Percentiles rank a stretch among this genome's conserved stretches.
Conservation (phyloP, 179 eudicot genomes). For the Amaranthus tricolor region DNA sequence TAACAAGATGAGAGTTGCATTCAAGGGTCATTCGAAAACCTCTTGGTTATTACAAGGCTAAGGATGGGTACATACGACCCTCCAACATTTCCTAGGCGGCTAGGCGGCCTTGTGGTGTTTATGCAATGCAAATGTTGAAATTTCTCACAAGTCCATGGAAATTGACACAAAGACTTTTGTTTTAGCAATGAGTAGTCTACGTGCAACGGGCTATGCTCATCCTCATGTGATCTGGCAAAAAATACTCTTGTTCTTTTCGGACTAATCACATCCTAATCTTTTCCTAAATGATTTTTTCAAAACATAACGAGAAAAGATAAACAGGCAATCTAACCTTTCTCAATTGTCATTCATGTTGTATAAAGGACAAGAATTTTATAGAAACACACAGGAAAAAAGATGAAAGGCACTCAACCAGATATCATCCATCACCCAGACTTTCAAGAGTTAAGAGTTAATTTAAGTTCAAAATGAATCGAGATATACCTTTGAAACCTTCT, state of each 20-base stretch:
- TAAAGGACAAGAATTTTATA: neutral
- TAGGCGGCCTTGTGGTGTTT: too few relatives aligned
- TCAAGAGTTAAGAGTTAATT: neutral
- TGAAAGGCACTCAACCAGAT: neutral
- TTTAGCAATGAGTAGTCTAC: neutral
- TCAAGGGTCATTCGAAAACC: too few relatives aligned
- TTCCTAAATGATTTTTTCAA: neutral
- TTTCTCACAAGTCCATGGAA: neutral
- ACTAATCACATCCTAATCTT: neutral
- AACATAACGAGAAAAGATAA: neutral
- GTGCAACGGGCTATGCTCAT: neutral
- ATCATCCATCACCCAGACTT: neutral
- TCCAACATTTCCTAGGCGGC: too few relatives aligned
- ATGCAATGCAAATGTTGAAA: too few relatives aligned
- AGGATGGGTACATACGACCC: too few relatives aligned
- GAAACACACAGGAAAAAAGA: neutral
- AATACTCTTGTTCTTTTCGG: neutral
- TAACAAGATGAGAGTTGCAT: too few relatives aligned
- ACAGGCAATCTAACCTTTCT: neutral
- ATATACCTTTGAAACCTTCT: constrained; percentile 55
- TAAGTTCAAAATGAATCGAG: constrained; percentile 7
- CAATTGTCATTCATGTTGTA: neutral
- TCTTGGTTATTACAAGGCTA: too few relatives aligned
- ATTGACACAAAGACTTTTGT: neutral
- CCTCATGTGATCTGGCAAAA: neutral